Conservation (phyloP, 2,329 filamentous ascomycete species). For the Cladophialophora yegresii region DNA sequence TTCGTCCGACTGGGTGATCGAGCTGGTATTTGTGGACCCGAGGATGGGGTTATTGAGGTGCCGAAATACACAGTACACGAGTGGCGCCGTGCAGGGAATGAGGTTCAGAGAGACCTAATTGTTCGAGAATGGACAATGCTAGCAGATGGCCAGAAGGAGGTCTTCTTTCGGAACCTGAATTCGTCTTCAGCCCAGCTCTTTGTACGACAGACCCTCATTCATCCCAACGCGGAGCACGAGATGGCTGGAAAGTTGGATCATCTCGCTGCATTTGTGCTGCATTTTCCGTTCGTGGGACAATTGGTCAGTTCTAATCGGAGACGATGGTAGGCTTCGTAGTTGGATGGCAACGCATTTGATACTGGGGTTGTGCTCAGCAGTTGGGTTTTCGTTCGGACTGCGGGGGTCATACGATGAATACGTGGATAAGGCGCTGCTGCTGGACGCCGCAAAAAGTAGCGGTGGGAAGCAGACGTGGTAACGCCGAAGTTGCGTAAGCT, state of each 20-base stretch:
- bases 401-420: conserved; percentile 25
- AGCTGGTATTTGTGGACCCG: conserved; percentile 7
- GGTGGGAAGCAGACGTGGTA: conserved; percentile 7
- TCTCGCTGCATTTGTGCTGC: conserved; percentile 24
- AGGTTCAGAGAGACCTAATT: conserved; percentile 42
- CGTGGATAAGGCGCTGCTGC: conserved; percentile 7
- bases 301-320: conserved; percentile 25
- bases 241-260: conserved; percentile 24
- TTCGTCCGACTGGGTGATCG: conserved; percentile 25
- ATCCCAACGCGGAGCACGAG: conserved; percentile 8
- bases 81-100: conserved; percentile 46
- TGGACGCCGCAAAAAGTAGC: neutral
- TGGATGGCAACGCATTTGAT: conserved; percentile 26
- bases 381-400: conserved; percentile 22
- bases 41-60: conserved; percentile 39
- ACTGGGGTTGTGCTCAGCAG: conserved; percentile 10
- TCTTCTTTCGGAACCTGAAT: conserved; percentile 57
- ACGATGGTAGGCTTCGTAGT: conserved; percentile 23
- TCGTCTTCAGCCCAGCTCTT: conserved; percentile 21
- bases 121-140: conserved; percentile 54
- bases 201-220: conserved; percentile 14
- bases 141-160: conserved; percentile 48
- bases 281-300: conserved; percentile 29
- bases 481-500: neutral
- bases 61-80: conserved; percentile 48